Conservation (phyloP, 2,329 filamentous ascomycete genomes). For the Beauveria varroae region DNA sequence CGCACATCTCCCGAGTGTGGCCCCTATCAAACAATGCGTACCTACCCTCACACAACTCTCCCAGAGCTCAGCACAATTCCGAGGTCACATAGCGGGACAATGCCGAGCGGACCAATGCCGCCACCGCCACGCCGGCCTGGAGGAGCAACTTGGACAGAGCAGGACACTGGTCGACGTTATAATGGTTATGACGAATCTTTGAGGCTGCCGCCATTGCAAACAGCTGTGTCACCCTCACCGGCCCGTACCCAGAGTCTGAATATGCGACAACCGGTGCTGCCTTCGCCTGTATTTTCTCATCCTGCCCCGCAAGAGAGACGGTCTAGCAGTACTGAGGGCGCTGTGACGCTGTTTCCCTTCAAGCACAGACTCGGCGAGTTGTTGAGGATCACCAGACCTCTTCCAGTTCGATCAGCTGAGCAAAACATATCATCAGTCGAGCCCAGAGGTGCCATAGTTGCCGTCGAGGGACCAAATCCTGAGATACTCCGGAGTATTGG, state of each 20-base stretch:
- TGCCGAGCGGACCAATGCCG: conserved; percentile 43
- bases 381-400: conserved; percentile 64
- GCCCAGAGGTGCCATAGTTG: conserved; percentile 70
- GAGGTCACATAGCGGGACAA: conserved; percentile 31
- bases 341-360: conserved; percentile 69
- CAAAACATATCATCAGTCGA: conserved; percentile 26
- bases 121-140: conserved; percentile 44
- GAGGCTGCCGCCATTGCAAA: conserved; percentile 47
- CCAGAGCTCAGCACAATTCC: conserved; percentile 24
- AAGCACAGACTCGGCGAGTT: conserved; percentile 71
- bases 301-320: conserved; percentile 20
- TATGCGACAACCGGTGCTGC: conserved; percentile 20
- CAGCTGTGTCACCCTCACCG: conserved; percentile 26
- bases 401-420: conserved; percentile 31
- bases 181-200: conserved; percentile 47
- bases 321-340: conserved; percentile 51
- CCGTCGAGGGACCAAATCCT: conserved; percentile 66
- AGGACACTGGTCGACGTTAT: conserved; percentile 30
- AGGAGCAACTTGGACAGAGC: conserved; percentile 22
- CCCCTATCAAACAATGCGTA: conserved; percentile 14
- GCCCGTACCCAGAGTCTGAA: conserved; percentile 20
- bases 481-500: conserved; percentile 49
- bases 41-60: conserved; percentile 20
- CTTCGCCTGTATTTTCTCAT: conserved; percentile 21
- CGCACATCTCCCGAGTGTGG: conserved; percentile 18